Evolutionary conservation across 371 early-diverging fungal genomes (phyloP), one percentile per base, ranked within the genome.

Genomic region (Apophysomyces trapeziformis): DNA sequence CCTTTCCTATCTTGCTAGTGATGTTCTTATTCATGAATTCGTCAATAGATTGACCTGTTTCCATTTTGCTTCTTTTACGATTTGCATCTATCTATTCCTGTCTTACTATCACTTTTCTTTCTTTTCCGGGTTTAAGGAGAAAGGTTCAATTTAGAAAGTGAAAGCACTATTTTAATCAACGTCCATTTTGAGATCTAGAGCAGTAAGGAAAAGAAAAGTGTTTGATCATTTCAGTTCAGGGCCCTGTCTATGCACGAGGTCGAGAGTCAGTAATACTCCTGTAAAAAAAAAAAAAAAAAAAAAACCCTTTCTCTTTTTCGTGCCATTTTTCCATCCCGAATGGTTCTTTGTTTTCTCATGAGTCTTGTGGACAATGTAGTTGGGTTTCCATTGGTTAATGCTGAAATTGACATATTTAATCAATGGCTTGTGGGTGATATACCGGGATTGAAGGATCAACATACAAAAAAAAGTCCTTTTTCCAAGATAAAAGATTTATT

Each of bases 271-370:
- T 50, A 50, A 50, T 26, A 18, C n/a, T 63, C 64, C 50, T 38
- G 46, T 63, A 56, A 38, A 38, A 50, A 37, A 26, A 44, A 18
- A 63, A 56, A 38, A 38, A 50, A 37, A 26, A 44, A 18, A 63
- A 12, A 50, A 36, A 32, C 38, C 56, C 64, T 72, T 72, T 58
- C 69, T 18, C 38, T 76, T 26, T 73, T 72, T 58, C 65, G 67
- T 18, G 69, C 68, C 47, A 68, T 76, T 32, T 50, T 50, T 50
- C 21, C 54, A 4, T 26, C 54, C 21, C 21, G 7, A 4, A 5
- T 50, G 32, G 5, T 21, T 21, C 21, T 21, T 21, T 21, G 8
- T 21, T 50, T 21, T 50, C 46, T 45, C 46, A 45, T n/a, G 16
- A 7, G 43, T 12, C 43, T 43, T 45, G 46, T 26, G 32, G 32